These are phyloP conservation scores for Yamadazyma triangularis DNA, from an alignment of 1,139 yeast genomes.

Conservation along the genomic window DNA sequence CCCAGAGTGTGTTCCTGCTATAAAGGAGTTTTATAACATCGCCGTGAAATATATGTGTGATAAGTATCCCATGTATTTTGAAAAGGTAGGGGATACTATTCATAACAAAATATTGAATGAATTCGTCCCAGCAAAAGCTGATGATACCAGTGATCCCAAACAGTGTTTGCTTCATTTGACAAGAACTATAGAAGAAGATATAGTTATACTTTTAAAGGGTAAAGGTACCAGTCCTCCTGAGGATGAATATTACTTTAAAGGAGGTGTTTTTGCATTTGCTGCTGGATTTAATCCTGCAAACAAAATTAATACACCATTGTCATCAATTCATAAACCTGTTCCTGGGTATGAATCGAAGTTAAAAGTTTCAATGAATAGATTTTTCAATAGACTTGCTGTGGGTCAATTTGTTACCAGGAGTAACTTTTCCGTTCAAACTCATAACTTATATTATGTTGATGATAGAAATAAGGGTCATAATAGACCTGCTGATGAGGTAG, in stretches of 20 bases:
- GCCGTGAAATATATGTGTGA: conserved; percentile 44
- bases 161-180: conserved; percentile 41
- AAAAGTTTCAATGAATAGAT: conserved; percentile 58
- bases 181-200: conserved; percentile 62
- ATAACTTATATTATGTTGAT: conserved; percentile 46
- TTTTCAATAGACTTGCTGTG: conserved; percentile 45
- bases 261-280: conserved; percentile 66
- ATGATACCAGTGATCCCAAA: conserved; percentile 16
- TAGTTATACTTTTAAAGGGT: conserved; percentile 54
- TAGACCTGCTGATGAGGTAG: conserved; percentile 21
- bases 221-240: conserved; percentile 29
- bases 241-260: conserved; percentile 59
- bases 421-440: conserved; percentile 63
- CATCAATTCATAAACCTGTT: conserved; percentile 57
- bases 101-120: conserved; percentile 42
- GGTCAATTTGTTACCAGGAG: conserved; percentile 55
- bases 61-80: conserved; percentile 61
- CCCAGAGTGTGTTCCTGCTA: conserved; percentile 45
- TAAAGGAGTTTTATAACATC: conserved; percentile 52
- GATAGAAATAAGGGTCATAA: conserved; percentile 47
- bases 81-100: conserved; percentile 23
- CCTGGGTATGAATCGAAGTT: conserved; percentile 56
- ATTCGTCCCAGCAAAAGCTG: conserved; percentile 27
- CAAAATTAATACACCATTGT: conserved; percentile 51
- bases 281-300: conserved; percentile 67